Evolutionary conservation across 768 basidiomycete genomes (phyloP), one percentile per base, ranked within the genome.

Genomic region (Tricholoma furcatifolium): DNA sequence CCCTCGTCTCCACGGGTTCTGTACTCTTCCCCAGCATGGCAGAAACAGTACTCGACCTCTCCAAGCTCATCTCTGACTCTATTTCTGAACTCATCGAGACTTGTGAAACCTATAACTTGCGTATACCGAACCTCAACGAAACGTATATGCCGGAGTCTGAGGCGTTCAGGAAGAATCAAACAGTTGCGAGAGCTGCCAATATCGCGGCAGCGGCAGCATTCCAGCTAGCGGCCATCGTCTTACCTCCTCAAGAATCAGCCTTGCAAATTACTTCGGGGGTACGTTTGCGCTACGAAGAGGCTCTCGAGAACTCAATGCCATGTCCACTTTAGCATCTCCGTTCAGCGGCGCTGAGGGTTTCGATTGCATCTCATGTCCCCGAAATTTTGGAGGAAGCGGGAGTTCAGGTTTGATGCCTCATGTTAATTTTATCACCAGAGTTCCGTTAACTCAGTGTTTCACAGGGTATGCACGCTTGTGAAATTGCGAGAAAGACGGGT

Each of bases 381-480:
- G 69, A 72, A 30, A 70, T 70, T 8, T 51, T 73, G 20, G 57
- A 66, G 8, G 66, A 70, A 41, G 68, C 67, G 11, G 70, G 71
- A 6, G 56, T 63, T n/a, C 38, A 68, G 34, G 70, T 69, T 17
- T 44, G 47, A 44, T 2, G 5, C 8, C 23, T n/a, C 18, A n/a
- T 38, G 18, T 10, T 10, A 6, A 11, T 21, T 43, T 11, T 5
- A 47, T 35, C 11, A 10, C 5, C 8, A n/a, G 30, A 2, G 21
- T 8, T 34, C 24, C 34, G 15, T 4, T 11, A 9, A 10, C 34
- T 6, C 24, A 32, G 30, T 23, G 2, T 3, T 34, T 5, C 9
- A 8, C 52, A 71, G 71, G 74, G 74, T 0, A 50, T 72, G 20
- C 74, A 77, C 32, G 62, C 68, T n/a, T 53, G 64, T 6, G 70